These are phyloP conservation scores for Nymphaea colorata DNA, from an alignment of 164 flowering plant genomes.

Conservation along the genomic window DNA sequence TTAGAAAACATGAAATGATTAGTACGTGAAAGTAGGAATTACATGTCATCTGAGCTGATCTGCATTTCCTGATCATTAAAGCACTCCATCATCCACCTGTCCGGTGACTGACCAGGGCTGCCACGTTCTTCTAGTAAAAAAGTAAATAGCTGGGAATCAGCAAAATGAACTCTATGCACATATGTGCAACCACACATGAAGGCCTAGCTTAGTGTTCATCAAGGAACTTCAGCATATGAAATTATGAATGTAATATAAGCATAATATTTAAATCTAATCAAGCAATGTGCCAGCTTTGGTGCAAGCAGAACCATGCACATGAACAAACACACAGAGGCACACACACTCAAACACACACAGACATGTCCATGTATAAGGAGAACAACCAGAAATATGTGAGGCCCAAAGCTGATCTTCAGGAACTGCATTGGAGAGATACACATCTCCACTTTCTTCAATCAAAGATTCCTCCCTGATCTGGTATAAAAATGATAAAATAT, in stretches of 20 bases:
- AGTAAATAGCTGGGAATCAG: neutral
- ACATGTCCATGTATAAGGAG: neutral
- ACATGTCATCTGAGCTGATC: slow-evolving; percentile 46
- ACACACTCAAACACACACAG: neutral
- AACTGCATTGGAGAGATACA: slow-evolving; percentile 16
- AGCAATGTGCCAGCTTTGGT: too few relatives aligned
- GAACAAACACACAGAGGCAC: neutral
- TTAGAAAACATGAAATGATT: neutral
- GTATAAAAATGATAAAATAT: neutral
- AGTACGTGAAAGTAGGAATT: slow-evolving; percentile 5
- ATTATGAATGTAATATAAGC: too few relatives aligned
- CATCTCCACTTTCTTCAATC: slow-evolving; percentile 3
- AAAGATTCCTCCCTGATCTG: slow-evolving; percentile 43
- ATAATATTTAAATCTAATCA: too few relatives aligned
- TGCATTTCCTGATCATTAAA: slow-evolving; percentile 51
- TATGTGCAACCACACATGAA: neutral
- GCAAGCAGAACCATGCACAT: neutral
- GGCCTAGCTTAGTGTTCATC: neutral
- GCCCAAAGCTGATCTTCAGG: slow-evolving; percentile 40
- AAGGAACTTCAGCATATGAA: neutral
- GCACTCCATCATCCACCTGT: slow-evolving; percentile 69
- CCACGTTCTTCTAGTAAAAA: slow-evolving; percentile 24
- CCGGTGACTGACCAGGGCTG: slow-evolving; percentile 36
- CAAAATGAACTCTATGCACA: neutral
- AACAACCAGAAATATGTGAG: slow-evolving; percentile 42